Conservation (phyloP, 495 filamentous ascomycete species). For the Lasiosphaeria ovina region DNA sequence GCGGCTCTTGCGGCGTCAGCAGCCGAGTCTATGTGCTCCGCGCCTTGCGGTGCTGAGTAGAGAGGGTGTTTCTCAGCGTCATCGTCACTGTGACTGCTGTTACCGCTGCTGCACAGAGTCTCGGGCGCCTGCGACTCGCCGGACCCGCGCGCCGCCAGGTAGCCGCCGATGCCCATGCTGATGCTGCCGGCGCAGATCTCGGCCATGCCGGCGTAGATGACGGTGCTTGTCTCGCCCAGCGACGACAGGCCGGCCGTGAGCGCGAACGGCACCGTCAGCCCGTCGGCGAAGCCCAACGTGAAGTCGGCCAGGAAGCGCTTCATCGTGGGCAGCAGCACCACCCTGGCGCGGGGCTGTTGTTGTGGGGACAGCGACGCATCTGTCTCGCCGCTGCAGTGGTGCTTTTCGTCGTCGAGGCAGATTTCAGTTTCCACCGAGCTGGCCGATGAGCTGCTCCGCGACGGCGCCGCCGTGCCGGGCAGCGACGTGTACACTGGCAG, state of each 20-base stretch:
- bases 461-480: neutral
- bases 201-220: conserved; percentile 66
- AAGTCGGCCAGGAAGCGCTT: conserved; percentile 41
- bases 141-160: conserved; percentile 63
- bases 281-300: conserved; percentile 59
- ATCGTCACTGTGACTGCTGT: neutral
- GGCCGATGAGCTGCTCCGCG: neutral
- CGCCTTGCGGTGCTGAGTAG: neutral
- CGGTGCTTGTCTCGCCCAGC: conserved; percentile 60
- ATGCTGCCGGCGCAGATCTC: conserved; percentile 68
- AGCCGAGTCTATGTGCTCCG: neutral
- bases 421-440: neutral
- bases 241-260: conserved; percentile 62
- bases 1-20: neutral
- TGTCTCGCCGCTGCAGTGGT: neutral
- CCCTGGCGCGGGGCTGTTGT: neutral
- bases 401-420: neutral
- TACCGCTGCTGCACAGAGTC: neutral
- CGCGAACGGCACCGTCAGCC: conserved; percentile 65
- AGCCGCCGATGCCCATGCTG: conserved; percentile 70
- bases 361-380: neutral
- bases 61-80: neutral
- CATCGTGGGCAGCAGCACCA: conserved; percentile 15
- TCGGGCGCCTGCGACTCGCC: conserved; percentile 43
- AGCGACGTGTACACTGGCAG: neutral